A percentile compares a stretch with the other conserved stretches of the same genome.
phyloP scores from a whole-genome alignment of 2,329 filamentous ascomycete species.

The Cladosporium sp. region DNA sequence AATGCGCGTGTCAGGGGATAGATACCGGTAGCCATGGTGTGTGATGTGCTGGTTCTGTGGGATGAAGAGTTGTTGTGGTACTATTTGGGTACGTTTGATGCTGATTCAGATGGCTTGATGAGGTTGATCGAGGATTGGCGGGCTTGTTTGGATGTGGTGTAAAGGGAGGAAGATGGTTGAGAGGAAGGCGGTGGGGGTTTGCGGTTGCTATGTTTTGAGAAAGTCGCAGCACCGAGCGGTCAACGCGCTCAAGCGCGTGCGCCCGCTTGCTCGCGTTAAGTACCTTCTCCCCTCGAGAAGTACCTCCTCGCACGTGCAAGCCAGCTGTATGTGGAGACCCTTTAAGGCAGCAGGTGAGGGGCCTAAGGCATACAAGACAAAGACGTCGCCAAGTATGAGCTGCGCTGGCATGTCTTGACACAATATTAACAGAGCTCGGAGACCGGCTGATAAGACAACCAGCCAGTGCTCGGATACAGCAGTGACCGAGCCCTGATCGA shows the following conservation, averaged over 20 bases:
- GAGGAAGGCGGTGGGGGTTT: not conserved
- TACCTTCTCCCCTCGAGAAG: not conserved
- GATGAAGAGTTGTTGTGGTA: not conserved
- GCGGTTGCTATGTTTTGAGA: slow-evolving; percentile 5
- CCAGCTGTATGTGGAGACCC: no score
- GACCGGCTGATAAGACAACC: not conserved
- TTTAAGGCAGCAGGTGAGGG: not conserved
- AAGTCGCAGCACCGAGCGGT: not conserved
- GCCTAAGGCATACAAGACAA: not conserved
- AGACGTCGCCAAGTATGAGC: not conserved
- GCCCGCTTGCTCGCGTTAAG: not conserved
- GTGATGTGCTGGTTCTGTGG: not conserved
- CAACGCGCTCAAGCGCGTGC: slow-evolving; percentile 1
- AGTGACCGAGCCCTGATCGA: not conserved
- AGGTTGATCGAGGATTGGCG: not conserved
- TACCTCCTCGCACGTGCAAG: not conserved
- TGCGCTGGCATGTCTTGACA: slow-evolving; percentile 6
- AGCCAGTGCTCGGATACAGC: not conserved
- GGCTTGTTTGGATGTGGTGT: not conserved
- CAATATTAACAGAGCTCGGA: not conserved
- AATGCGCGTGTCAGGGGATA: not conserved
- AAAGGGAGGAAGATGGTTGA: not conserved
- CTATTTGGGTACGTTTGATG: not conserved
- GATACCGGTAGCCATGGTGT: slow-evolving; percentile 12
- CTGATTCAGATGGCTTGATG: not conserved